Conservation (phyloP, 352 stramenopile genomes). For the Phytophthora agathidicida region DNA sequence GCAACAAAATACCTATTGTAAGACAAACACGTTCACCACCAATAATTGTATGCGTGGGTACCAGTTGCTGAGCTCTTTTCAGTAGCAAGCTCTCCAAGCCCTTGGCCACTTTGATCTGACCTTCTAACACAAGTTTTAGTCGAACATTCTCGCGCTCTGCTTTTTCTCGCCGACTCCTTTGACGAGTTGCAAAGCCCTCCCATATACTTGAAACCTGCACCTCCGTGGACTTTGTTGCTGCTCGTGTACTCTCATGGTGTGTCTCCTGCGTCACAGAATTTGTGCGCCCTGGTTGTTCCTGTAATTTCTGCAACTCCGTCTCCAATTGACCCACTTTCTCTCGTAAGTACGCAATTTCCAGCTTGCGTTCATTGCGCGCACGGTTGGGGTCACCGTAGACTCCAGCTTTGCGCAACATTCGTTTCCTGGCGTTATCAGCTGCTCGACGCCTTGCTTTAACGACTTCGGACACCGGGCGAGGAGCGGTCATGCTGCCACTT, state of each 20-base stretch:
- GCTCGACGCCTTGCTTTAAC: constrained; percentile 18
- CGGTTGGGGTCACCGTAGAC: constrained; percentile 31
- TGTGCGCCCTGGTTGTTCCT: constrained; percentile 1
- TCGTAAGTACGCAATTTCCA: constrained; percentile 35
- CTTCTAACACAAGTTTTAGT: constrained; percentile 33
- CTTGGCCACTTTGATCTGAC: constrained; percentile 53
- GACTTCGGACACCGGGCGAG: constrained; percentile 4
- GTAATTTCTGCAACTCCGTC: constrained; percentile 3
- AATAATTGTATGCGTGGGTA: constrained; percentile 4
- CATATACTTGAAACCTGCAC: constrained; percentile 21
- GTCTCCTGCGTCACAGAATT: neutral
- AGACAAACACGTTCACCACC: neutral
- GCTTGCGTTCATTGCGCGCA: constrained; percentile 35
- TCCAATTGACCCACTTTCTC: constrained; percentile 26
- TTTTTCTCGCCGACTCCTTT: constrained; percentile 11
- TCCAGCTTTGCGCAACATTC: constrained; percentile 16
- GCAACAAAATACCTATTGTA: constrained; percentile 3
- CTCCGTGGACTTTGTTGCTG: neutral
- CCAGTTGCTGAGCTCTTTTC: constrained; percentile 26
- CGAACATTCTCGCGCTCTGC: constrained; percentile 38
- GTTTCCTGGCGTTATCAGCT: constrained; percentile 23
- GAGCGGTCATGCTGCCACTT: neutral
- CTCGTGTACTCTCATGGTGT: neutral
- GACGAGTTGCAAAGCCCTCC: constrained; percentile 21
- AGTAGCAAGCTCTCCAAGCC: constrained; percentile 45